These are phyloP conservation scores for Medicago ruthenica DNA, from an alignment of 306 rosid genomes.

Conservation along the genomic window DNA sequence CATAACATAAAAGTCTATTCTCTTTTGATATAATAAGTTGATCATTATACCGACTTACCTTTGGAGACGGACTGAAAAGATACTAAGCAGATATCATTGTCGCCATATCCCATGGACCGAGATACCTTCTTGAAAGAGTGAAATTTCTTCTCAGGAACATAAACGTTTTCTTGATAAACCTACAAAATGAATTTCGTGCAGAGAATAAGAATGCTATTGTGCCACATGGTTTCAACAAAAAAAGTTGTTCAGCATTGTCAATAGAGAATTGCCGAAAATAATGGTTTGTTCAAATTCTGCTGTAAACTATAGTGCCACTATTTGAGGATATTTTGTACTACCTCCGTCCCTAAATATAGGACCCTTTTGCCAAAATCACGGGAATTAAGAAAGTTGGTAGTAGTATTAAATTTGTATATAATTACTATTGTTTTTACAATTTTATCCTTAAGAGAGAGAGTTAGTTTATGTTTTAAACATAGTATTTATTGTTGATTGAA, in stretches of 20 bases:
- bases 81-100: constrained; percentile 68
- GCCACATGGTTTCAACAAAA: constrained; percentile 4
- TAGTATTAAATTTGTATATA: too few species aligned
- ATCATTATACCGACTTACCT: constrained; percentile 53
- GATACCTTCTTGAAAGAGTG: constrained; percentile 89
- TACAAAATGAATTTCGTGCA: constrained; percentile 38
- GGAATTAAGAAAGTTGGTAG: too few species aligned
- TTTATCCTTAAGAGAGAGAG: too few species aligned
- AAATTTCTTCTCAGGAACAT: constrained; percentile 81
- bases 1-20: constrained; percentile 1
- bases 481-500: too few species aligned
- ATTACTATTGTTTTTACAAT: too few species aligned
- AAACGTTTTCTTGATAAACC: constrained; percentile 91
- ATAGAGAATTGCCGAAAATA: background rate
- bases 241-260: background rate
- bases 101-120: constrained; percentile 85
- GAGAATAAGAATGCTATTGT: background rate
- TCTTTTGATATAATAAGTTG: background rate
- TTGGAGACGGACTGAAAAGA: constrained; percentile 93
- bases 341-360: too few species aligned
- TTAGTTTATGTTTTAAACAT: too few species aligned
- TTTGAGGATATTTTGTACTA: background rate
- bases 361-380: too few species aligned
- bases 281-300: background rate
- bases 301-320: background rate